Evolutionary conservation across 1,284 basidiomycete genomes (phyloP), one percentile per base, ranked within the genome.

Genomic region (Rhizoctonia solani): DNA sequence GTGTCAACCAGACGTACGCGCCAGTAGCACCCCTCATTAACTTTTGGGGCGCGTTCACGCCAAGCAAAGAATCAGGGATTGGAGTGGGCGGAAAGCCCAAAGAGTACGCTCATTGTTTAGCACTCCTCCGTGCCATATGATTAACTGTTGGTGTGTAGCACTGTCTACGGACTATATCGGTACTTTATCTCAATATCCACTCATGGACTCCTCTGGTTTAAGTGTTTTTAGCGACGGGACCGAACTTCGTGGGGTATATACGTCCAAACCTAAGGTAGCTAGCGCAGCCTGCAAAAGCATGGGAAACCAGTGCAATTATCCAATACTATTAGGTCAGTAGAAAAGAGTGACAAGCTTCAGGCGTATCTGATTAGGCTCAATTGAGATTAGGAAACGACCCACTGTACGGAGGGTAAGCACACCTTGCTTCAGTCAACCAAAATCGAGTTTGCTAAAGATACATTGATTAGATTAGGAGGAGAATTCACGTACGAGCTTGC

Each of bases 31-130:
- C 89, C 14, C 77, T 93, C 37, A 76, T 93, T 68, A 93, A 93
- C 73, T 88, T 93, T 71, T 93, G 88, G 87, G 90, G 85, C 0
- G 88, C 89, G 0, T 93, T 91, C 72, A 81, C 87, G 5, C 86
- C 90, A 0, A 90, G 88, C 74, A 81, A 81, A 68, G 68, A 92
- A 89, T 90, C 87, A 66, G 92, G 92, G 1, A 82, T 93, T 42
- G 92, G 92, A 1, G 81, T 82, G 1, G 85, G 86, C 49, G 88
- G 87, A 25, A 78, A 79, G 56, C 85, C 89, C 1, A 88, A 88
- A 68, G 81, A 89, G 85, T 90, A 73, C 70, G 82, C 59, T 2
- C 25, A 29, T 32, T 25, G n/a, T 46, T 11, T 9, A 47, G 30
- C 54, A 16, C 23, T 42, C 47, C 41, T 30, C 25, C 1, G 11